A percentile compares a stretch with the other conserved stretches of the same genome.
phyloP scores from a whole-genome alignment of 2,329 filamentous ascomycete species.

The Ophidiomyces ophidiicola region DNA sequence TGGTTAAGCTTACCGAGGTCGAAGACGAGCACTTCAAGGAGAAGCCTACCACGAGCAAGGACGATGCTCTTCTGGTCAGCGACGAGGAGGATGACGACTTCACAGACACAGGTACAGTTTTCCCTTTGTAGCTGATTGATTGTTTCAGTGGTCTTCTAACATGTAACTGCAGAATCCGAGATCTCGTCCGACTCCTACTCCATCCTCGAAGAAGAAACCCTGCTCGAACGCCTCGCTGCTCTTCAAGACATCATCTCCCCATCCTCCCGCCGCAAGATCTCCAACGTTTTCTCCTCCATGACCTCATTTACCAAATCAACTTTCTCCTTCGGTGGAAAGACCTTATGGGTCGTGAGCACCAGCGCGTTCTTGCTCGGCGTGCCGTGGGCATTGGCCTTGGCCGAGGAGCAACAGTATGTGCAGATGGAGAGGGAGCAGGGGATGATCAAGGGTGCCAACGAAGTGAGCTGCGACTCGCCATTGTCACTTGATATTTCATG shows the following conservation, averaged over 20 bases:
- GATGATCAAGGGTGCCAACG: slow-evolving; percentile 83
- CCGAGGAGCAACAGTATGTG: slow-evolving; percentile 90
- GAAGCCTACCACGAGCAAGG: slow-evolving; percentile 50
- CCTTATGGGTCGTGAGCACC: slow-evolving; percentile 82
- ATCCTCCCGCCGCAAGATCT: slow-evolving; percentile 56
- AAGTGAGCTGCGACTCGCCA: slow-evolving; percentile 45
- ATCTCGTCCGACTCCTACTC: slow-evolving; percentile 71
- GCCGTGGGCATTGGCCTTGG: slow-evolving; percentile 82
- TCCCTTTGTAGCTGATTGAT: not conserved
- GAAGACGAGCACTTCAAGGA: slow-evolving; percentile 85
- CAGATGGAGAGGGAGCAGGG: slow-evolving; percentile 97
- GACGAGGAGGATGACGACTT: slow-evolving; percentile 67
- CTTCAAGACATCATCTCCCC: slow-evolving; percentile 66
- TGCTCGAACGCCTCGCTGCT: slow-evolving; percentile 59
- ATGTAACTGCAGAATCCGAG: slow-evolving; percentile 53
- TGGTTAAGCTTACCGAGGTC: slow-evolving; percentile 96
- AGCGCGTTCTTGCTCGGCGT: slow-evolving; percentile 81
- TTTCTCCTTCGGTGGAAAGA: slow-evolving; percentile 61
- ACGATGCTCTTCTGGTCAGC: slow-evolving; percentile 41
- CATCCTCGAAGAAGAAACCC: slow-evolving; percentile 43
- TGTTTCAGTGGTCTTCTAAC: not conserved
- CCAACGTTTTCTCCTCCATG: slow-evolving; percentile 42
- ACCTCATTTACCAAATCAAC: slow-evolving; percentile 36
- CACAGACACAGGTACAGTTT: slow-evolving; percentile 67
- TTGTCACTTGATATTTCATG: too few relatives aligned